Percentiles rank a stretch among this genome's conserved stretches.
Evolutionary conservation across 2,329 filamentous ascomycete species (phyloP).

Genomic region (Colletotrichum spaethianum): DNA sequence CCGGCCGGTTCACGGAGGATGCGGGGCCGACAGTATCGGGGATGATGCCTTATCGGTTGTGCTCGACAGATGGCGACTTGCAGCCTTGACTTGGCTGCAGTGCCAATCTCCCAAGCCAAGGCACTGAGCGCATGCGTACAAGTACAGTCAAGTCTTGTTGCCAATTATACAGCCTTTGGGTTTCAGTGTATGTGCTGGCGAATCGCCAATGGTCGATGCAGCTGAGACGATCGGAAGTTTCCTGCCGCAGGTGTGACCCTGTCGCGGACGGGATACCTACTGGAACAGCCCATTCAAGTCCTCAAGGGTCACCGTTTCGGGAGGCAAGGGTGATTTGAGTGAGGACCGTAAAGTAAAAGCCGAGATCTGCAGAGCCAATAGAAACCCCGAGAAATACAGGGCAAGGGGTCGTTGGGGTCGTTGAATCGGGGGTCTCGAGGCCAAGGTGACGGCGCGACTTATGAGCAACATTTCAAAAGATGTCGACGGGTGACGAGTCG

Average conservation of each 20-base stretch:
- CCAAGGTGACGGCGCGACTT: not conserved
- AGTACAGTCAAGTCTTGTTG: not conserved
- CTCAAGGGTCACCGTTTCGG: not conserved
- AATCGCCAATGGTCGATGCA: not conserved
- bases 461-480: not conserved
- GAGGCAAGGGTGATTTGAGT: not conserved
- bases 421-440: not conserved
- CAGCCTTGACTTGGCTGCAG: not conserved
- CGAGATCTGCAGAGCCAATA: slow-evolving; percentile 7
- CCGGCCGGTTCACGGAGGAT: not conserved
- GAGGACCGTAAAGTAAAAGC: not conserved
- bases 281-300: not conserved
- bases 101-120: not conserved
- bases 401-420: too few species aligned
- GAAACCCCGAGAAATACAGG: not conserved
- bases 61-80: not conserved
- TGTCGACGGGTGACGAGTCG: not conserved
- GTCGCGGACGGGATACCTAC: not conserved
- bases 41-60: not conserved
- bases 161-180: not conserved
- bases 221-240: not conserved
- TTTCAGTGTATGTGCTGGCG: not conserved
- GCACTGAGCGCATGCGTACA: too few species aligned
- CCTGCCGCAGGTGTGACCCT: not conserved
- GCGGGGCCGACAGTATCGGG: slow-evolving; percentile 2